A percentile compares a stretch with the other conserved stretches of the same genome.
These are phyloP conservation scores for Scolecobasidium constrictum DNA, from an alignment of 2,329 filamentous ascomycete genomes.

Conservation along the genomic window DNA sequence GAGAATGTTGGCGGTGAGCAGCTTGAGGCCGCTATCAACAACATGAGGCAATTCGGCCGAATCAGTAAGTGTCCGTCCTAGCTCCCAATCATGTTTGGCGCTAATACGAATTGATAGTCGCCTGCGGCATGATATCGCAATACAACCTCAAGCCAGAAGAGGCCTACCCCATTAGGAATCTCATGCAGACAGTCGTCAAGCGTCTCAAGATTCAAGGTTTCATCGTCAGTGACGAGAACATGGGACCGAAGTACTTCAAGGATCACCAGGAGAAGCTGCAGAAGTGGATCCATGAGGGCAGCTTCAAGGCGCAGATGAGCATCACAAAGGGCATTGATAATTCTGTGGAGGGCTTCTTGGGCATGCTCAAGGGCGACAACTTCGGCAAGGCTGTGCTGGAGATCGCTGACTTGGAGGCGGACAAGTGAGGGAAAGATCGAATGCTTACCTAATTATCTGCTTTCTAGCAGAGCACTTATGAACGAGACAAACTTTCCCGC, in stretches of 20 bases:
- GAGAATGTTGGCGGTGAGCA: constrained; percentile 72
- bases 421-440: too few relatives aligned
- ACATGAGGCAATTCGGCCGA: constrained; percentile 55
- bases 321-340: constrained; percentile 70
- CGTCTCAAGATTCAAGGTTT: constrained; percentile 65
- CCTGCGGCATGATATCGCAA: constrained; percentile 57
- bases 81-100: not conserved
- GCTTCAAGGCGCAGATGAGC: constrained; percentile 58
- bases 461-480: too few relatives aligned
- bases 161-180: constrained; percentile 54
- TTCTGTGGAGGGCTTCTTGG: constrained; percentile 60
- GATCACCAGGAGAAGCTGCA: constrained; percentile 68
- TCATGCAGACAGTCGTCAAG: constrained; percentile 56
- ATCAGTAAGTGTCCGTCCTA: constrained; percentile 36
- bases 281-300: constrained; percentile 66
- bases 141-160: constrained; percentile 57
- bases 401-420: constrained; percentile 30
- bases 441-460: too few relatives aligned
- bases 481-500: too few relatives aligned
- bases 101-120: constrained; percentile 20
- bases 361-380: constrained; percentile 68
- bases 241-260: constrained; percentile 53
- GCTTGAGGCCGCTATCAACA: constrained; percentile 54
- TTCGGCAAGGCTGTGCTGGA: constrained; percentile 78
- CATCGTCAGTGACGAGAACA: constrained; percentile 54